These are phyloP conservation scores for Rhodosporidiobolus sp. DNA, from an alignment of 768 basidiomycete species.

Conservation along the genomic window DNA sequence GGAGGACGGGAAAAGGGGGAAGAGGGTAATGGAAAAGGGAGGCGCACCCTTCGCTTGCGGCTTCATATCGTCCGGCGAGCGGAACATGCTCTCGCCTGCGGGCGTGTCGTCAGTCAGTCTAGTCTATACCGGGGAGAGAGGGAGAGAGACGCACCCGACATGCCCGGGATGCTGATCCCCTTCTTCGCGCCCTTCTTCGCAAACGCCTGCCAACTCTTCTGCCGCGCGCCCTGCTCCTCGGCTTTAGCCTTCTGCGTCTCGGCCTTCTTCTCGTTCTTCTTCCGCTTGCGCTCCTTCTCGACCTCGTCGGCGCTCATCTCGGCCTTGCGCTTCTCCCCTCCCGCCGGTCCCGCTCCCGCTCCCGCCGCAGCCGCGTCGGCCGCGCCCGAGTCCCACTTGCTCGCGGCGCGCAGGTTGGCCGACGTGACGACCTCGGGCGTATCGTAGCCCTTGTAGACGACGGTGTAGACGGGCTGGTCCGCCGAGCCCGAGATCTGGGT, in stretches of 20 bases:
- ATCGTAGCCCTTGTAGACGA: constrained; percentile 88
- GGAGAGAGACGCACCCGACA: constrained; percentile 50
- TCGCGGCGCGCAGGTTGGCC: constrained; percentile 50
- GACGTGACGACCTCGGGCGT: constrained; percentile 77
- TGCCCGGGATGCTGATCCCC: constrained; percentile 82
- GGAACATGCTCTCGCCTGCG: constrained; percentile 81
- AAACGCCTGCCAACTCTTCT: constrained; percentile 89
- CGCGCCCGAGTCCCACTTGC: constrained; percentile 32
- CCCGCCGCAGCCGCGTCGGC: neutral
- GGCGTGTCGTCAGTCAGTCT: neutral
- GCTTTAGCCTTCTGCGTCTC: constrained; percentile 79
- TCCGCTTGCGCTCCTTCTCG: constrained; percentile 83
- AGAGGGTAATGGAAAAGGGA: neutral
- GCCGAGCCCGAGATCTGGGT: constrained; percentile 75
- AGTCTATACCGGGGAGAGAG: neutral
- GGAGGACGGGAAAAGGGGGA: neutral
- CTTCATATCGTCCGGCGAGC: constrained; percentile 73
- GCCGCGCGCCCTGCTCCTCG: constrained; percentile 78
- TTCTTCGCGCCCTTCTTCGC: constrained; percentile 92
- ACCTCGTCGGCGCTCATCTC: constrained; percentile 57
- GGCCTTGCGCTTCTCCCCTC: constrained; percentile 58
- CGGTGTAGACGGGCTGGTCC: constrained; percentile 79
- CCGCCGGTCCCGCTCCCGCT: neutral
- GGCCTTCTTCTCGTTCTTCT: constrained; percentile 90
- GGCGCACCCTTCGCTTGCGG: constrained; percentile 73